Evolutionary conservation across 2,329 filamentous ascomycete genomes (phyloP), one percentile per base, ranked within the genome.

Genomic region (Cladosporium austrohemisphaericum): DNA sequence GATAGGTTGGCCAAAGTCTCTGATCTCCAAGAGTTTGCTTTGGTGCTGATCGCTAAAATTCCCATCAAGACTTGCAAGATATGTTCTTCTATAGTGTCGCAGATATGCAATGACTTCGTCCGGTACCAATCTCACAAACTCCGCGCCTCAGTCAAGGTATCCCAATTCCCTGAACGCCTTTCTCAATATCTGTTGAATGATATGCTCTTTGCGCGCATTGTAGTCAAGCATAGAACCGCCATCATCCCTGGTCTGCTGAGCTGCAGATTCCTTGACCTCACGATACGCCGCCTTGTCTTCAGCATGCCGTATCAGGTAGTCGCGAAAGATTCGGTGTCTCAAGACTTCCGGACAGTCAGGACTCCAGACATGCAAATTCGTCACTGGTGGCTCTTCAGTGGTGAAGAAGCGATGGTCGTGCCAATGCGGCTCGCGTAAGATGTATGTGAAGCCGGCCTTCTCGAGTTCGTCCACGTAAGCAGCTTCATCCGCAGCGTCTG

Each of bases 321-420:
- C 69, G 4, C 67, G 60, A 55, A 78, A 74, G 25, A 76, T 69
- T 22, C 56, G 58, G 48, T 77, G 75, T 0, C 74, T 60, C 32
- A 62, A 64, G 3, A 65, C 60, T 56, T 77, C 75, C 0, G 71
- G 63, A 19, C 61, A 70, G 1, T 67, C 66, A 1, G 68, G 68
- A 0, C 72, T 70, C 56, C 68, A 79, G 28, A 79, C 72, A 53
- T 79, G 76, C 45, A 79, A 36, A 54, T 78, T 78, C 2, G 64
- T 65, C n/a, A 62, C 57, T n/a, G 54, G 48, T 1, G 69, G 60
- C 47, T 68, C 64, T 26, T 66, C 58, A 48, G 63, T 52, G 49
- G 64, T 53, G 58, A 76, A 75, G 57, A 75, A 71, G 25, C 76
- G 73, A 55, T 79, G 76, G 31, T 70, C 60, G 51, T 76, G 65